Evolutionary conservation across 1,284 basidiomycete species (phyloP), one percentile per base, ranked within the genome.

Genomic region (Ustilago nuda): DNA sequence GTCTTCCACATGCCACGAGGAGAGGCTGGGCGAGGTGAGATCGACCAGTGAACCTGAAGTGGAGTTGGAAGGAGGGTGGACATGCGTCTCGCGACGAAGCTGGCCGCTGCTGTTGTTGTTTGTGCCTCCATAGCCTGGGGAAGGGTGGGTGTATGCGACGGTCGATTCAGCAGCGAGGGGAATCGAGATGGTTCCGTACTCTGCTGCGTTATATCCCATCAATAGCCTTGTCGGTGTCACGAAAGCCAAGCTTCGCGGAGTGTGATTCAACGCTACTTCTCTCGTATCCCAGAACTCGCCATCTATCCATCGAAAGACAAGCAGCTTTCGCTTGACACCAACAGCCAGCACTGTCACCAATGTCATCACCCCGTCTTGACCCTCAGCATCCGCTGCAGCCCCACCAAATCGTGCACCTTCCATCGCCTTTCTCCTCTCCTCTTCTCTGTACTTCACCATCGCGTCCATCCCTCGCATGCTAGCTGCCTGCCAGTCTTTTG

Each of bases 261-360:
- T 94, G 84, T 98, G 95, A 2, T 94, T 92, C 7, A 98, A 88
- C 0, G 88, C 76, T 5, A 92, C 87, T 89, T 97, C 94, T 87
- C 91, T 91, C 46, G 89, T 87, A 52, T 91, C 92, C 84, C 92
- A 92, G 50, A 92, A 89, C 78, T 93, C 91, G 27, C 93, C 92
- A 78, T 94, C 92, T 74, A 84, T 72, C 94, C 94, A 97, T 4
- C 90, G 89, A 83, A 94, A 95, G 12, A 98, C 87, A 2, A 96
- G 90, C 1, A 94, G 89, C 84, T 92, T 94, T 72, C 95, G 90
- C 76, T 92, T 88, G 82, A 94, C 95, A 15, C 94, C 95, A 8
- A 98, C 89, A 4, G 94, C 89, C 9, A 99, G 88, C 64, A 90
- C 89, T 1, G 93, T 93, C n/a, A 93, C 88, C 17, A 78, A 52